Evolutionary conservation across 1,284 basidiomycete species (phyloP).

Genomic region (Microbotryum violaceum): DNA sequence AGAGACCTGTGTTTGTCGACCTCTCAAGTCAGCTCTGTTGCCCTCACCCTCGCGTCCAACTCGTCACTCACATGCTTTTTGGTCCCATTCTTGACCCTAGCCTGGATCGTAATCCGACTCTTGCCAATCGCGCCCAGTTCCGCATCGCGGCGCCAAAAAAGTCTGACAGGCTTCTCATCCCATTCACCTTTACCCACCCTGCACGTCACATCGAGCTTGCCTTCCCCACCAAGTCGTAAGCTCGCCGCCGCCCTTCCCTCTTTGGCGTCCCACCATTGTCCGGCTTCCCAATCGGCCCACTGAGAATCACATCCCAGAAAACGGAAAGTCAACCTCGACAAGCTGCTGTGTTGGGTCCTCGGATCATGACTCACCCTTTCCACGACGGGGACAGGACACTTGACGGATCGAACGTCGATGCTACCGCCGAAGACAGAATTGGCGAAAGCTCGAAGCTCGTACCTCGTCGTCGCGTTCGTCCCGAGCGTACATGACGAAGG

Average conservation of each 20-base stretch:
- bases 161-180: constrained; percentile 10
- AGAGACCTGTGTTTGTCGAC: constrained; percentile 12
- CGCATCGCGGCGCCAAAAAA: constrained; percentile 24
- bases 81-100: constrained; percentile 18
- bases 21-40: not conserved
- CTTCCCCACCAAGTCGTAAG: constrained; percentile 12
- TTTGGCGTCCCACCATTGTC: constrained; percentile 9
- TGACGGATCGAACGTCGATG: constrained; percentile 13
- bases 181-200: constrained; percentile 14
- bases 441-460: constrained; percentile 33
- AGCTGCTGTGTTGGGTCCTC: not conserved
- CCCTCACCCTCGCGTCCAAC: not conserved
- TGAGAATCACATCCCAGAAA: not conserved
- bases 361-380: constrained; percentile 2
- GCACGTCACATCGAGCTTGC: constrained; percentile 12
- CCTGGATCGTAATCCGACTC: constrained; percentile 13
- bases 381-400: constrained; percentile 8
- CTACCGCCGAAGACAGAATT: constrained; percentile 21
- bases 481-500: constrained; percentile 35
- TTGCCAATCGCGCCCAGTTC: constrained; percentile 16
- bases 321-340: too few relatives aligned
- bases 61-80: constrained; percentile 18
- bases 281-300: constrained; percentile 23
- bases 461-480: constrained; percentile 30
- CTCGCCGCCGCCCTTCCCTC: constrained; percentile 13